A percentile compares a stretch with the other conserved stretches of the same genome.
phyloP scores from a whole-genome alignment of 2,329 filamentous ascomycete species.

The Coleophoma cylindrospora region DNA sequence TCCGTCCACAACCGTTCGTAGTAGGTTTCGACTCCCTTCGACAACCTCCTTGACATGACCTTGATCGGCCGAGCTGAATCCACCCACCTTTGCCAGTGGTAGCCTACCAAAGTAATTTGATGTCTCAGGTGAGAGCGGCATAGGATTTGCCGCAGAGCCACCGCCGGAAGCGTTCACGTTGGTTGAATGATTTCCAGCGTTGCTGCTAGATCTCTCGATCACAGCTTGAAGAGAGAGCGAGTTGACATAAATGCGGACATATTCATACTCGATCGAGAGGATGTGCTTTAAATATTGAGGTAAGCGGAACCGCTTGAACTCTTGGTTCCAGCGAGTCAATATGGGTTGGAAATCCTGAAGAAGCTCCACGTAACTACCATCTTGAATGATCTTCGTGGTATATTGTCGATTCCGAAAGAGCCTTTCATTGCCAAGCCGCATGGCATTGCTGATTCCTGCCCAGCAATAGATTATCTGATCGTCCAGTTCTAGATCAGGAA shows the following conservation, averaged over 20 bases:
- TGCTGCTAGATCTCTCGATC: slow-evolving; percentile 83
- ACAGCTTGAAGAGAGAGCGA: slow-evolving; percentile 91
- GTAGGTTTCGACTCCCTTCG: slow-evolving; percentile 70
- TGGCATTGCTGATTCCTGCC: slow-evolving; percentile 87
- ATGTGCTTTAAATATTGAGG: slow-evolving; percentile 68
- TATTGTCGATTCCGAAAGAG: slow-evolving; percentile 84
- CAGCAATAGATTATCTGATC: slow-evolving; percentile 80
- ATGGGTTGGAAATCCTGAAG: slow-evolving; percentile 79
- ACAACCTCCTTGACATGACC: slow-evolving; percentile 74
- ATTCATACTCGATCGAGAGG: slow-evolving; percentile 90
- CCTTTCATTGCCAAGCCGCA: slow-evolving; percentile 85
- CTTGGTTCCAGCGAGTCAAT: slow-evolving; percentile 71
- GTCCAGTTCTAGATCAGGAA: slow-evolving; percentile 61
- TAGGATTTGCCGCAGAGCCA: slow-evolving; percentile 29
- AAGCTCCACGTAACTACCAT: slow-evolving; percentile 74
- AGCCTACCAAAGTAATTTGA: slow-evolving; percentile 61
- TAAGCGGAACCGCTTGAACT: slow-evolving; percentile 73
- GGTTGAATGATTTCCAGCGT: slow-evolving; percentile 45
- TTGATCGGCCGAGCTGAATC: slow-evolving; percentile 62
- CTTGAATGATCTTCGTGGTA: slow-evolving; percentile 84
- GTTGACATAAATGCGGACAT: slow-evolving; percentile 91
- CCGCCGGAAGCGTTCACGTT: slow-evolving; percentile 28
- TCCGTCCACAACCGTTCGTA: slow-evolving; percentile 72
- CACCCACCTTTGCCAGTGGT: slow-evolving; percentile 58
- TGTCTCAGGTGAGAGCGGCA: slow-evolving; percentile 52